Base-by-base conservation (phyloP, 352 stramenopile genomes). In the Phytopythium mirpurense region DNA sequence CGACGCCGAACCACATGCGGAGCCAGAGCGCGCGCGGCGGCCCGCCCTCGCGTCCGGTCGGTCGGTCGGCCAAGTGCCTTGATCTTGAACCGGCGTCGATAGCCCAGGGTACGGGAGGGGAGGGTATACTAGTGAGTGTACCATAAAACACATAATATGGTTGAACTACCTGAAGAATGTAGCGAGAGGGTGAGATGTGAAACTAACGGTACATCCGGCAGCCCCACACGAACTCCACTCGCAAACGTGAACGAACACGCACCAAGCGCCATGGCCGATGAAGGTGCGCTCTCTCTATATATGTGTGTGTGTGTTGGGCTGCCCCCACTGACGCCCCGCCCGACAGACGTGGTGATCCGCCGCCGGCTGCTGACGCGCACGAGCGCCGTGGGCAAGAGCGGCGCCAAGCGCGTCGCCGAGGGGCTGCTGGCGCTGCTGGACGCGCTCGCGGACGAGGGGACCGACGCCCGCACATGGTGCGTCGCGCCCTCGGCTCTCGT, bases 401-500 rank as follows among this genome's bases (percentile, higher is more conserved):
- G 77, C 5, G 72, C 90, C 29, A 93, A 92, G 68, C 86, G 85
- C 23, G 89, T 73, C 55, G 80, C 84, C 34, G 82, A 95, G 60
- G 72, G 61, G 19, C 58, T 95, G 63, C 62, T 95, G 37, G 49
- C 54, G 26, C 73, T 92, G 19, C 67, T 95, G 27, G 71, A 90
- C 32, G 55, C 70, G 26, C 55, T 91, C 21, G 63, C 67, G 37
- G 78, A 90, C 51, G 76, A 92, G 24, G 69, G 71, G 47, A 69
- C 84, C 50, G 76, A 90, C 63, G 60, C 67, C 38, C 61, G 55
- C 38, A 69, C 65, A 26, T 87, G 77, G 70, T 82, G 34, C 47
- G 64, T 42, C 35, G 16, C 35, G 12, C 24, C 23, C 36, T 41
- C 24, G 31, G 11, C 16, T 10, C n/a, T 6, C 18, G 7, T 14